These are phyloP conservation scores for Dryas integrifolia DNA, from an alignment of 331 rosid genomes.

Conservation along the genomic window DNA sequence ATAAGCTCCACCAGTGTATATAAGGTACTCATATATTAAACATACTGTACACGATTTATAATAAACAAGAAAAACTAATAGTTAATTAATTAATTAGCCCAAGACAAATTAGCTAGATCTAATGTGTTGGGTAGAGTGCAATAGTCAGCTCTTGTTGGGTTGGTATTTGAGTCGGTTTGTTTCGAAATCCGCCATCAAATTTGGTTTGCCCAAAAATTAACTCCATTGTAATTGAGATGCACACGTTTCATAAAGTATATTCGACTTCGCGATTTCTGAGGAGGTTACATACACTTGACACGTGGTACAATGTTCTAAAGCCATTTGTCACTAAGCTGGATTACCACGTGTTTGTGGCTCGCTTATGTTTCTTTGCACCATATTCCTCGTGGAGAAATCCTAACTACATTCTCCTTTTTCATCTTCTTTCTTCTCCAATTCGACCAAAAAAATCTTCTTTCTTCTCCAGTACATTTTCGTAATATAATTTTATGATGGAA, in stretches of 20 bases:
- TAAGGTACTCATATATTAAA: neutral
- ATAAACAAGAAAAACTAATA: neutral
- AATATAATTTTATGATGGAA: too few species aligned
- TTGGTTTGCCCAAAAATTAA: neutral
- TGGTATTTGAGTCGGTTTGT: constrained; percentile 25
- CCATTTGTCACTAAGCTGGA: too few species aligned
- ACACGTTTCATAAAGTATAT: neutral
- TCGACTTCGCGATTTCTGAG: neutral
- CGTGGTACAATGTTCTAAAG: neutral
- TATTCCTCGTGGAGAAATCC: too few species aligned
- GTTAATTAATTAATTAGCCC: neutral
- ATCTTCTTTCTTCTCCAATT: too few species aligned
- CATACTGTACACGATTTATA: neutral
- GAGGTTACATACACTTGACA: neutral
- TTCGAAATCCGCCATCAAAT: constrained; percentile 14
- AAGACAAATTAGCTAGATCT: constrained; percentile 8
- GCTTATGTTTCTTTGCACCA: too few species aligned
- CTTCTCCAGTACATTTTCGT: too few species aligned
- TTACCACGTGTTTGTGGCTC: too few species aligned
- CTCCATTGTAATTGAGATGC: neutral
- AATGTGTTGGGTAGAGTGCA: neutral
- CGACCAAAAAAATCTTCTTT: too few species aligned
- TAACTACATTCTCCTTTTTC: too few species aligned
- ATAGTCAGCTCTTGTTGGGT: constrained; percentile 1
- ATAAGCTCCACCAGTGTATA: too few species aligned